phyloP scores from a whole-genome alignment of 2,329 filamentous ascomycete genomes.

The Talaromyces marneffei region DNA sequence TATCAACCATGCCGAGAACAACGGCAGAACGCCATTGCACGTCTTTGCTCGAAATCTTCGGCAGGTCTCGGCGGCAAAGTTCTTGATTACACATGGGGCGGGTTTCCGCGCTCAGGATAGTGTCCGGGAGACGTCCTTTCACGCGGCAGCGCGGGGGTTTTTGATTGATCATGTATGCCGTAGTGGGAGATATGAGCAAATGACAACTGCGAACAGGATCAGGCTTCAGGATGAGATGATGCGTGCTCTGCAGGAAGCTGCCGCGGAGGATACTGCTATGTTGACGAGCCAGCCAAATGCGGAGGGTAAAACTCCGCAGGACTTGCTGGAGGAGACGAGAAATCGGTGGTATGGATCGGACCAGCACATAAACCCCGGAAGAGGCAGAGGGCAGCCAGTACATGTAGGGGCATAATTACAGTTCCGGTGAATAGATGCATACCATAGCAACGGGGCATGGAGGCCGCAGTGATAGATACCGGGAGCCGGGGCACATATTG shows the following conservation, averaged over 20 bases:
- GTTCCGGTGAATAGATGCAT: too few species aligned
- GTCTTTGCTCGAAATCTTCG: background rate
- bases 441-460: too few species aligned
- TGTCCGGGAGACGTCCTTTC: too few species aligned
- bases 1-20: background rate
- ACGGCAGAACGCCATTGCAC: background rate
- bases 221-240: background rate
- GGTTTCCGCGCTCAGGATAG: background rate
- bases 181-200: background rate
- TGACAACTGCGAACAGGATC: background rate
- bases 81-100: background rate
- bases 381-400: background rate
- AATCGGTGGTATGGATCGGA: background rate
- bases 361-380: background rate
- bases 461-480: too few species aligned
- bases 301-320: background rate
- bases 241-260: background rate
- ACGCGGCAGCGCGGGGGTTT: background rate
- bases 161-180: background rate
- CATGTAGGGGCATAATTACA: background rate
- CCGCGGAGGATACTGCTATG: background rate
- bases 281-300: background rate
- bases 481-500: too few species aligned
- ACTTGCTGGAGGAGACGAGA: background rate
- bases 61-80: background rate